Percentiles rank a stretch among this genome's conserved stretches.
These are phyloP conservation scores for Coemansia sp. DNA, from an alignment of 192 early-diverging fungal genomes.

Conservation along the genomic window DNA sequence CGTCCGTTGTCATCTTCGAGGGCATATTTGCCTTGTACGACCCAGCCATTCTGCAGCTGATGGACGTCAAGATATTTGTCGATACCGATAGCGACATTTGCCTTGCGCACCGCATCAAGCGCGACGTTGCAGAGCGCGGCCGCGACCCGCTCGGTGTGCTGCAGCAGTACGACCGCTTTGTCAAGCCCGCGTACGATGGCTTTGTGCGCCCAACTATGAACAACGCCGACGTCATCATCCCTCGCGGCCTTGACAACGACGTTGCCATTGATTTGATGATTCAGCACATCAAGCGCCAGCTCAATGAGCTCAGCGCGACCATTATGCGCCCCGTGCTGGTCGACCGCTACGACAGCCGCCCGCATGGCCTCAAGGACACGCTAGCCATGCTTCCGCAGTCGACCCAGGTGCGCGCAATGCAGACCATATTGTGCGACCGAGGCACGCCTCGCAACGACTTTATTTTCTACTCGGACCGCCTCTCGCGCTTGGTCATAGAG, in stretches of 20 bases:
- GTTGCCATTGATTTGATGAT: conserved; percentile 89
- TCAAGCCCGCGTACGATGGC: conserved; percentile 91
- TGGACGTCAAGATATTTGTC: conserved; percentile 90
- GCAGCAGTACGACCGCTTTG: conserved; percentile 86
- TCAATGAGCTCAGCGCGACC: conserved; percentile 60
- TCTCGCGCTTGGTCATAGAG: conserved; percentile 83
- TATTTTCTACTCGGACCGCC: conserved; percentile 86
- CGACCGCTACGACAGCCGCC: conserved; percentile 17
- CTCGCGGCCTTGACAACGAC: conserved; percentile 84
- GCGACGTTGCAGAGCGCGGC: conserved; percentile 86
- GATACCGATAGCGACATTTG: conserved; percentile 93
- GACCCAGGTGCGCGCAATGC: conserved; percentile 60
- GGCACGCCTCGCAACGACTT: conserved; percentile 75
- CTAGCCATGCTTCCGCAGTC: conserved; percentile 50
- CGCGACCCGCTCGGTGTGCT: conserved; percentile 83
- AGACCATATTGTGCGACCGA: conserved; percentile 76
- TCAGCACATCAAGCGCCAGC: conserved; percentile 81
- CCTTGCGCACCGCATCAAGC: conserved; percentile 78
- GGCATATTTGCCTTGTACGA: conserved; percentile 97
- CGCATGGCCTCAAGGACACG: conserved; percentile 3
- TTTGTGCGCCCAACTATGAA: conserved; percentile 89
- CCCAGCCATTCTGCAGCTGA: conserved; percentile 68
- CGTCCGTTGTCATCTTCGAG: conserved; percentile 94
- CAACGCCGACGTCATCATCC: conserved; percentile 91
- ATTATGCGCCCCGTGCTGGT: conserved; percentile 40